Evolutionary conservation across 1,139 yeast genomes (phyloP), one percentile per base, ranked within the genome.

Genomic region (Nakaseomyces uthaithaninus): DNA sequence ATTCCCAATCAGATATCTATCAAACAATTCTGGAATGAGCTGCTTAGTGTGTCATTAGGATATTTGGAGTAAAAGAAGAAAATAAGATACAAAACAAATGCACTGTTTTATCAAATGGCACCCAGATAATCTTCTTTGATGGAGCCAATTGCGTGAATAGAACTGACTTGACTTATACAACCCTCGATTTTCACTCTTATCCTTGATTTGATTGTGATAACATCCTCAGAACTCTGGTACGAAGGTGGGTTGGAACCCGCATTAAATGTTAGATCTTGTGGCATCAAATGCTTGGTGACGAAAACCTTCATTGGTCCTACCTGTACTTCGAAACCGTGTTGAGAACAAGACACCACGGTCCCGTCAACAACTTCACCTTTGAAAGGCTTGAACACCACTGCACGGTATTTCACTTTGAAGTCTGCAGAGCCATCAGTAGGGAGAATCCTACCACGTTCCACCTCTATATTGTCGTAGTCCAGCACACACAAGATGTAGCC

Each of bases 341-440:
- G 86, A 60, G 89, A 86, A 42, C 94, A 96, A 28, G 89, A 84
- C 12, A 95, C 82, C 16, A 91, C 98, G 30, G 89, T 79, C 2
- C 94, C 98, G 63, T 91, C 98, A 24, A 91, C 97, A 4, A 91
- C 98, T 64, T 91, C 98, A 24, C 97, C 97, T 64, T 89, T 91
- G 67, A 91, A 93, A 2, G 99, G 98, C 57, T 93, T 82, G 94
- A 96, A 91, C 25, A 91, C 97, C 45, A 91, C 91, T 0, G 99
- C 99, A 53, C 95, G 72, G 63, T 91, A 91, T 61, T 86, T 85
- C 40, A 93, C 98, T 54, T 86, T 94, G 55, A 93, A 91, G 63
- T 89, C 97, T 0, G 98, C 98, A 58, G 89, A 81, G 8, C 99
- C 98, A 43, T 72, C 74, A 10, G 91, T 81, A 2, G 98, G 95